Percentiles rank a stretch among this genome's conserved stretches.
phyloP scores from a whole-genome alignment of 2,329 filamentous ascomycete genomes.

The Fusarium armeniacum region DNA sequence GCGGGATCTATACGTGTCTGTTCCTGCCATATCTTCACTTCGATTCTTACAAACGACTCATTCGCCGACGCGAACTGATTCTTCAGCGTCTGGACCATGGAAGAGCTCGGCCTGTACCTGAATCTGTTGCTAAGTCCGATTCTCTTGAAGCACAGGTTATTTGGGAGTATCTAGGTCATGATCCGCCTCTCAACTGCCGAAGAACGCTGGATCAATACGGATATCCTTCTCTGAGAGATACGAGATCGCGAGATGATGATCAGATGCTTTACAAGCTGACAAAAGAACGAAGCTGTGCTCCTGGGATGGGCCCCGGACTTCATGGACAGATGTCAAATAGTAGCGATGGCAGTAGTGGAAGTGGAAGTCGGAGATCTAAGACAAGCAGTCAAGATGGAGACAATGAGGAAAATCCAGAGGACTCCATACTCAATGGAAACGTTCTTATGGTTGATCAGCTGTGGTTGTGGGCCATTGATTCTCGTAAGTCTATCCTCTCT shows the following conservation, averaged over 20 bases:
- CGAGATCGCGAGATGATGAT: conserved; percentile 72
- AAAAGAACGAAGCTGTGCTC: conserved; percentile 58
- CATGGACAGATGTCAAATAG: conserved; percentile 52
- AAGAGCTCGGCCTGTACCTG: conserved; percentile 68
- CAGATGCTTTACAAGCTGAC: conserved; percentile 78
- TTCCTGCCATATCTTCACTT: conserved; percentile 74
- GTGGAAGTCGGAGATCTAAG: conserved; percentile 48
- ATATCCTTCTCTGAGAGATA: conserved; percentile 72
- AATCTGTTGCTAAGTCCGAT: conserved; percentile 65
- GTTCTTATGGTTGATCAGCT: conserved; percentile 77
- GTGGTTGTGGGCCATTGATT: conserved; percentile 72
- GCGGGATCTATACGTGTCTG: conserved; percentile 61
- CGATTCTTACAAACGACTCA: conserved; percentile 71
- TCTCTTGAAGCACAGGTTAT: conserved; percentile 71
- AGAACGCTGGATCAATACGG: conserved; percentile 75
- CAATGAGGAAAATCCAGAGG: conserved; percentile 54
- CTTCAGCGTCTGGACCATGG: conserved; percentile 66
- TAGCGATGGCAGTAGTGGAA: conserved; percentile 46
- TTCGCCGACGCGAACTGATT: conserved; percentile 69
- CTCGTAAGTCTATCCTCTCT: conserved; percentile 55
- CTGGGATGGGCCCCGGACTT: conserved; percentile 45
- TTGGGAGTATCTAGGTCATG: conserved; percentile 73
- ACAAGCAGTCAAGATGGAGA: conserved; percentile 50
- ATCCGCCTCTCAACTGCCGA: conserved; percentile 72
- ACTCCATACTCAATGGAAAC: conserved; percentile 66